Conservation (phyloP, 2,329 filamentous ascomycete species). For the Ophiostoma ulmi region DNA sequence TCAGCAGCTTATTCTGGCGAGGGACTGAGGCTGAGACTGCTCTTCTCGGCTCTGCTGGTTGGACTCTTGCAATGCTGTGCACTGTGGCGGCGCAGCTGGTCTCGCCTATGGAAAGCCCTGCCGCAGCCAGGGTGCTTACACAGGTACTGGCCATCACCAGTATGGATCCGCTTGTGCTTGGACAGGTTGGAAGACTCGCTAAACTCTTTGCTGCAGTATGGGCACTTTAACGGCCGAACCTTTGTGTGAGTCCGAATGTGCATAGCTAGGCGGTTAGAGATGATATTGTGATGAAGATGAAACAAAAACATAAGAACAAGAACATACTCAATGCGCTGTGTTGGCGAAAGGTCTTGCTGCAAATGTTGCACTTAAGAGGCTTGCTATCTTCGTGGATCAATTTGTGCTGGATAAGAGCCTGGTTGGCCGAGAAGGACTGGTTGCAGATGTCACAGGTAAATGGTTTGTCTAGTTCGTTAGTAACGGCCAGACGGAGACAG, state of each 20-base stretch:
- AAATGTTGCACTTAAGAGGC: constrained; percentile 55
- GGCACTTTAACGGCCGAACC: constrained; percentile 56
- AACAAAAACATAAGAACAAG: no score
- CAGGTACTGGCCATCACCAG: constrained; percentile 46
- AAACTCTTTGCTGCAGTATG: constrained; percentile 55
- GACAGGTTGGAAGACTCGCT: constrained; percentile 62
- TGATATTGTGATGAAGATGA: neutral
- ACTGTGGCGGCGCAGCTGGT: constrained; percentile 56
- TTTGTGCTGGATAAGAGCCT: constrained; percentile 62
- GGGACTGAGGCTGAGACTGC: neutral
- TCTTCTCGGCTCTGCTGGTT: neutral
- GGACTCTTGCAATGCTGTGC: constrained; percentile 34
- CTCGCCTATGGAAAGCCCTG: constrained; percentile 54
- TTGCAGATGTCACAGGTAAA: constrained; percentile 53
- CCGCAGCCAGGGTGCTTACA: constrained; percentile 47
- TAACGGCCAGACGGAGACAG: neutral
- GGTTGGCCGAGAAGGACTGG: constrained; percentile 58
- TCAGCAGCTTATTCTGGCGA: neutral
- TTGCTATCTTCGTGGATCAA: constrained; percentile 62
- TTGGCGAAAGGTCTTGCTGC: constrained; percentile 58
- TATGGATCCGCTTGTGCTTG: constrained; percentile 60
- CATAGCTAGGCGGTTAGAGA: constrained; percentile 47
- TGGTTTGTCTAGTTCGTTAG: constrained; percentile 48
- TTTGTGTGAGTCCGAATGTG: constrained; percentile 63
- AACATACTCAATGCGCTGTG: constrained; percentile 60